These are phyloP conservation scores for Sarocladiaceae sp. DNA, from an alignment of 2,329 filamentous ascomycete genomes.

Conservation along the genomic window DNA sequence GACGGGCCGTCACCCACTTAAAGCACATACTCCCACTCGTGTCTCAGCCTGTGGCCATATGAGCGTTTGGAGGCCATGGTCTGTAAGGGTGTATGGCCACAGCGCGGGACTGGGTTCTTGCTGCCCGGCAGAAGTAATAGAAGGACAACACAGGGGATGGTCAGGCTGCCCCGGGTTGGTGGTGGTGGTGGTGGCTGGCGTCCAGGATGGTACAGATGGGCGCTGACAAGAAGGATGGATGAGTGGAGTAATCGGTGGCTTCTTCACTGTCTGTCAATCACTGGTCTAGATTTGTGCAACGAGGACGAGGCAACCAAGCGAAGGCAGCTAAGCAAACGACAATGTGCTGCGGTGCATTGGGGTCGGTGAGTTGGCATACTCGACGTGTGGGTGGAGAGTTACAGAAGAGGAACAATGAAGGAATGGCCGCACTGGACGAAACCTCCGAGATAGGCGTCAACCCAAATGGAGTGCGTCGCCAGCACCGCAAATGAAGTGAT, in stretches of 20 bases:
- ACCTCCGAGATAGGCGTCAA: background rate
- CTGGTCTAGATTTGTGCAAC: too few species aligned
- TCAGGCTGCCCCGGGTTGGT: background rate
- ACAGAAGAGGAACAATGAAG: background rate
- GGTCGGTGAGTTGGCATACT: conserved; percentile 5
- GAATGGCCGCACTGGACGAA: background rate
- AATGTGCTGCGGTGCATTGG: background rate
- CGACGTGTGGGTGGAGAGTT: background rate
- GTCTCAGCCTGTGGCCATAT: background rate
- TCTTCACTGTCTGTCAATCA: too few species aligned
- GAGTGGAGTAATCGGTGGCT: conserved; percentile 3
- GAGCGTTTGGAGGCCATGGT: background rate
- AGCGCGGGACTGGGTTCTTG: background rate
- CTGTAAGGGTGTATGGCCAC: background rate
- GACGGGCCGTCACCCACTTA: conserved; percentile 4
- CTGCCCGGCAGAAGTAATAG: background rate
- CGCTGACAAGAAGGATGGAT: conserved; percentile 4
- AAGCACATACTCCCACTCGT: background rate
- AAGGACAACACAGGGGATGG: background rate
- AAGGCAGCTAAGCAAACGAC: too few species aligned
- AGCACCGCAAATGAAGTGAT: background rate
- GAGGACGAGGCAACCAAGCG: too few species aligned
- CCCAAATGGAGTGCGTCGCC: background rate
- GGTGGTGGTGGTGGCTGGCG: background rate
- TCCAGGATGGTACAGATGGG: background rate